A percentile compares a stretch with the other conserved stretches of the same genome.
Evolutionary conservation across 768 basidiomycete species (phyloP).

Genomic region (Neoboletus brunneissimus): DNA sequence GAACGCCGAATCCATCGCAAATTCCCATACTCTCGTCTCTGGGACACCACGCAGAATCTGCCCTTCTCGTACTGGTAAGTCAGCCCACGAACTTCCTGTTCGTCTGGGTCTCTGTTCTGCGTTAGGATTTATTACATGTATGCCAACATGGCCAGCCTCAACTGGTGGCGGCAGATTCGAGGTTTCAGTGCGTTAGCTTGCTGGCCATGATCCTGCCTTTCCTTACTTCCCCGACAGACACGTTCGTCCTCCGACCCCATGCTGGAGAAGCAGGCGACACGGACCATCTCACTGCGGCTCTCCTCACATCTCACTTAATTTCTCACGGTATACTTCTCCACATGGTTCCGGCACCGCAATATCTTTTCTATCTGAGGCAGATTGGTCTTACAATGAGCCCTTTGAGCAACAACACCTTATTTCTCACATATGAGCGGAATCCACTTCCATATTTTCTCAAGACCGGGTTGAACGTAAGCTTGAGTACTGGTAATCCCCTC

Average conservation of each 20-base stretch:
- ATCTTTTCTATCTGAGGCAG: constrained; percentile 96
- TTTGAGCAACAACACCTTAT: constrained; percentile 95
- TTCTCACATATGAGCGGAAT: constrained; percentile 95
- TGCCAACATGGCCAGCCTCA: constrained; percentile 92
- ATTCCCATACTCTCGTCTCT: constrained; percentile 86
- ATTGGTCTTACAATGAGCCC: constrained; percentile 99
- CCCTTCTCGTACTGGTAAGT: constrained; percentile 93
- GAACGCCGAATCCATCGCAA: constrained; percentile 92
- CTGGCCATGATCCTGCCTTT: constrained; percentile 4
- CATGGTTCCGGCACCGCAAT: constrained; percentile 95
- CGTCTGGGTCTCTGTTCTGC: constrained; percentile 1
- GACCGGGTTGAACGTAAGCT: constrained; percentile 89
- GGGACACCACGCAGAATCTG: constrained; percentile 88
- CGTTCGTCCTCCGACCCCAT: constrained; percentile 95
- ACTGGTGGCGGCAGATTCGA: constrained; percentile 82
- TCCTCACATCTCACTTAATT: constrained; percentile 95
- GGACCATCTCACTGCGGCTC: constrained; percentile 94
- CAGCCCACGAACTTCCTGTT: background rate
- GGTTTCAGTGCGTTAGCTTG: constrained; percentile 79
- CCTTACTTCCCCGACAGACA: constrained; percentile 52
- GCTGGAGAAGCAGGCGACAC: constrained; percentile 98
- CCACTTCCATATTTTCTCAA: constrained; percentile 97
- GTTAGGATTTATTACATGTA: constrained; percentile 95
- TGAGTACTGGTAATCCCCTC: constrained; percentile 93
- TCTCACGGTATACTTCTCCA: constrained; percentile 98